Evolutionary conservation across 768 basidiomycete genomes (phyloP), one percentile per base, ranked within the genome.

Genomic region (Boletus vinaceobasis): DNA sequence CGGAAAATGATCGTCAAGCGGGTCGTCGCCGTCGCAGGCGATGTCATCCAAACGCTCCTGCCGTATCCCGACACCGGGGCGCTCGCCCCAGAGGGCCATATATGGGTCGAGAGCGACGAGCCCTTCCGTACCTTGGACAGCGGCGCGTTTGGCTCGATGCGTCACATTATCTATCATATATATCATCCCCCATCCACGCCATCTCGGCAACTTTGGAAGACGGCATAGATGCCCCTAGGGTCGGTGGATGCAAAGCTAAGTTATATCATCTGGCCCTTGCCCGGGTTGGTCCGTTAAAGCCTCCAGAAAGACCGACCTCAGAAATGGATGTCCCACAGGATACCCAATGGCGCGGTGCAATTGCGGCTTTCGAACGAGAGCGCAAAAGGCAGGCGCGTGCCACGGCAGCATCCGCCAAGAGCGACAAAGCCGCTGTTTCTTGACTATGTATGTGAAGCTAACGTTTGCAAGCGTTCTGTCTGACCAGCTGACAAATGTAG

Each of bases 121-220:
- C 40, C 62, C 4, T 70, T 55, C 29, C 76, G 80, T 52, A 86
- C 82, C 9, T 76, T 84, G 50, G 88, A 89, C 62, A 89, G 87
- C 72, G 89, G 88, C 65, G 67, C 73, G 1, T 87, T 86, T 66
- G 88, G 88, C 7, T 83, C 88, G 9, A 86, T 88, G 65, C 56
- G 78, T 70, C 14, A 39, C 39, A 1, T 43, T 10, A 14, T 48
- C 7, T 55, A 0, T 23, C 23, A 23, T 10, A 14, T 48, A 5
- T 55, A 0, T 23, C 23, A 23, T 23, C 23, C 4, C 23, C 23
- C 11, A 46, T 47, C 33, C 48, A 5, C 2, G 14, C 15, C 11
- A 33, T 38, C 17, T 5, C 33, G 33, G 4, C 9, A 23, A 43
- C 15, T 31, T 42, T n/a, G n/a, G 43, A 27, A 19, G 15, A 23